Base-by-base conservation (phyloP, 2,329 filamentous ascomycete species). In the Akanthomyces muscarius region DNA sequence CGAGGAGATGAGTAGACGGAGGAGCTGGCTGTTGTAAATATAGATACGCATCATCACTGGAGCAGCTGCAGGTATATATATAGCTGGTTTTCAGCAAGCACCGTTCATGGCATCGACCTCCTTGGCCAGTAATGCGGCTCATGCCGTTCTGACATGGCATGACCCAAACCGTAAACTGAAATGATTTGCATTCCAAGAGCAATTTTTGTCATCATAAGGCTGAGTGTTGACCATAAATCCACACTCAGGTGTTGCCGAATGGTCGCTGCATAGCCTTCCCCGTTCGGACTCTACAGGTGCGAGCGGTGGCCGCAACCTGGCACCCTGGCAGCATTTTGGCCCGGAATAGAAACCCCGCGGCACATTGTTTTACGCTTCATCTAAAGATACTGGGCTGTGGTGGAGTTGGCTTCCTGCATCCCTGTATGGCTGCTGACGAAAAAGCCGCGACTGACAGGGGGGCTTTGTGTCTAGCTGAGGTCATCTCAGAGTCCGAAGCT, bases 401-500 rank as follows among this genome's bases (percentile, higher is more conserved):
- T 36, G 33, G 7, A 28, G 33, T 21, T 45, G 53, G 18, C 3
- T 38, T 21, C 28, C 42, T 28, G 16, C 30, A 48, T n/a, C 55
- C 44, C 38, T 61, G 38, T 8, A 10, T 5, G 16, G 13, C 7
- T 36, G n/a, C 45, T 23, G 23, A 59, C 23, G 33, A 16, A 28
- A 36, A 50, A 16, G 3, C 23, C 28, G 14, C 50, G 30, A 11
- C 18, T 33, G 28, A 30, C 6, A 10, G 16, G 50, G 28, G 33
- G 38, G 13, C 38, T 41, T 16, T 44, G 25, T 14, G 25, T 14
- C 42, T 16, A 4, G 55, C 30, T n/a, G 5, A 21, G 30, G 30
- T 28, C 30, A 58, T 48, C 25, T 41, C 38, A 23, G 21, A 53
- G 58, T 61, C 58, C 58, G 58, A 61, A 38, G n/a, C 28, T 53